Evolutionary conservation across 257 asterid genomes (phyloP).

Genomic region (Leonotis leonurus): DNA sequence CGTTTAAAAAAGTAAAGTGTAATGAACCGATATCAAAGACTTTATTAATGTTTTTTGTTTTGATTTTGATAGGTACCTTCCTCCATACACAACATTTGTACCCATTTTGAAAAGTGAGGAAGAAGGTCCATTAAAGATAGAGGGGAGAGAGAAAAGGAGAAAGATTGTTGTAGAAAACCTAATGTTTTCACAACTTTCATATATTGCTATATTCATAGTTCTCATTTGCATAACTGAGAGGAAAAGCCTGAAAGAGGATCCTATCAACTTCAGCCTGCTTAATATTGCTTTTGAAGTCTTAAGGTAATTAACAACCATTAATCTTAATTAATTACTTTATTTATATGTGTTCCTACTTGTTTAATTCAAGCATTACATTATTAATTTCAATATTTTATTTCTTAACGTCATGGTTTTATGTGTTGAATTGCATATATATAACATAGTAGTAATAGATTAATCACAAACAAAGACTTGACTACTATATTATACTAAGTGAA

Average conservation of each 20-base stretch:
- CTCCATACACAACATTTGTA: constrained; percentile 60
- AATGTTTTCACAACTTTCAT: constrained; percentile 52
- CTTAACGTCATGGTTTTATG: too few species aligned
- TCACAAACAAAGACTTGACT: too few species aligned
- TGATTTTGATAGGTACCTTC: constrained; percentile 64
- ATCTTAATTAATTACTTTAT: neutral
- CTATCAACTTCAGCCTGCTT: constrained; percentile 60
- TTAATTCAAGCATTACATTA: too few species aligned
- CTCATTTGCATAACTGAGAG: constrained; percentile 61
- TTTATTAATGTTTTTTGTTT: too few species aligned
- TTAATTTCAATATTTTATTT: too few species aligned
- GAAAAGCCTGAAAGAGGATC: constrained; percentile 45
- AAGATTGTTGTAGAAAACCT: constrained; percentile 25
- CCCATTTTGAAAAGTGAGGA: constrained; percentile 29
- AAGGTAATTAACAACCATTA: constrained; percentile 54
- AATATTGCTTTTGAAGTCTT: constrained; percentile 61
- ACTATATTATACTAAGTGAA: too few species aligned
- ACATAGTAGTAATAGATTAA: too few species aligned
- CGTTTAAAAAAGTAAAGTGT: too few species aligned
- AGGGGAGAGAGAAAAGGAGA: constrained; percentile 1
- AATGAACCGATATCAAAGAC: too few species aligned
- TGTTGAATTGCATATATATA: too few species aligned
- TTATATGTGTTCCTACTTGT: neutral
- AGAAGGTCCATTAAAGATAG: neutral
- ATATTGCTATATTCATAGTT: constrained; percentile 45